Evolutionary conservation across 2,329 filamentous ascomycete genomes (phyloP), one percentile per base, ranked within the genome.

Genomic region (Fusarium acutatum): DNA sequence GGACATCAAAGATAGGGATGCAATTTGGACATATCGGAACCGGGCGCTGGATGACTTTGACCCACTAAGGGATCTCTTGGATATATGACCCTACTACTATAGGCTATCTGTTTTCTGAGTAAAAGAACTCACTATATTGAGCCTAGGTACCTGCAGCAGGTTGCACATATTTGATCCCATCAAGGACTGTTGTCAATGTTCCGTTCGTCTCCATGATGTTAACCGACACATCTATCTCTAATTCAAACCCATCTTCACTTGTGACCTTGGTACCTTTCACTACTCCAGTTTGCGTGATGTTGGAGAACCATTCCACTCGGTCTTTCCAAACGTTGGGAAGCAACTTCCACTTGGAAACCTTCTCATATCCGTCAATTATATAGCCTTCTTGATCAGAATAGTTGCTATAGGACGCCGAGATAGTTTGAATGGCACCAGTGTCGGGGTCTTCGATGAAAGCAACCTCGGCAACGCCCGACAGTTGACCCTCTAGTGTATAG

Each of bases 231-330:
- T 71, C 60, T 40, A 71, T 68, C 20, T 52, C 38, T 13, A 71
- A 13, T 50, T 69, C 56, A 52, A 69, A 68, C 11, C 64, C 68
- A 37, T 56, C 44, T 37, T 32, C 13, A 14, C 56, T 65, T 34
- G 84, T 86, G 54, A 78, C 80, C 74, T 85, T 86, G 2, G 78
- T 82, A 1, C 75, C 80, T 15, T 75, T 66, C 0, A 75, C 74
- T 8, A 63, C 71, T 0, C 84, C 83, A 2, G 74, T 81, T 32
- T 81, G 78, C 3, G 75, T 72, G 4, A 85, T 69, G 61, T 85
- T 78, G 2, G 83, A 85, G 26, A 76, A 82, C 83, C 82, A 86
- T 44, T 83, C 78, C 1, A 84, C 46, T 20, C 72, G 41, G 60
- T 78, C 79, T 13, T 64, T 52, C 70, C 72, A 75, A 20, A 59